Conservation (phyloP, 441 rosid species). For the Pelargonium cotyledonis region DNA sequence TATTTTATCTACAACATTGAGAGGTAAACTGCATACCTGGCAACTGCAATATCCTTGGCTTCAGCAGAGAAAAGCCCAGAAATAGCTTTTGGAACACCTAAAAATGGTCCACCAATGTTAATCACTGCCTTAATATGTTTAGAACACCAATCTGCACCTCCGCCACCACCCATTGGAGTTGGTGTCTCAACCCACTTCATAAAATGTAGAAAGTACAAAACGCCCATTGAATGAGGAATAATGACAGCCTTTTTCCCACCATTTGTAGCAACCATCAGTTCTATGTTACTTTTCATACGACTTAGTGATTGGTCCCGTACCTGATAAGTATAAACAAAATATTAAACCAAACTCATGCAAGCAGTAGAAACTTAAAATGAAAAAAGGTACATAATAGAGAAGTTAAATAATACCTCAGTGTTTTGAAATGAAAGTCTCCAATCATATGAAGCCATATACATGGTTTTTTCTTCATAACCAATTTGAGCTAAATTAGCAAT, state of each 20-base stretch:
- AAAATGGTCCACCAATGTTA: slow-evolving; percentile 90
- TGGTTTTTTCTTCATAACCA: slow-evolving; percentile 92
- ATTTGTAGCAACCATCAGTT: slow-evolving; percentile 74
- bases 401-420: slow-evolving; percentile 57
- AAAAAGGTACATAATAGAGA: not conserved
- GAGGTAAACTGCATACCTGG: slow-evolving; percentile 44
- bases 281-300: slow-evolving; percentile 76
- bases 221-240: slow-evolving; percentile 98
- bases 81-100: slow-evolving; percentile 92
- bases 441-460: slow-evolving; percentile 97
- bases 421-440: slow-evolving; percentile 96
- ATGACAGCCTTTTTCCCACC: slow-evolving; percentile 81
- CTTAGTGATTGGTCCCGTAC: slow-evolving; percentile 88
- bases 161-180: slow-evolving; percentile 94
- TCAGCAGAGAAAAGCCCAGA: slow-evolving; percentile 89
- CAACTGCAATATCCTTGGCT: slow-evolving; percentile 90
- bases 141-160: slow-evolving; percentile 91
- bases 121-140: slow-evolving; percentile 85
- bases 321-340: slow-evolving; percentile 35
- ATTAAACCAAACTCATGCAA: slow-evolving; percentile 9
- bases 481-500: slow-evolving; percentile 89
- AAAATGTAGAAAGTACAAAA: slow-evolving; percentile 80
- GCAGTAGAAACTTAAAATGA: not conserved
- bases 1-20: not conserved
- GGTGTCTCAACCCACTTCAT: slow-evolving; percentile 99